Percentiles rank a stretch among this genome's conserved stretches.
These are phyloP conservation scores for Mortierella sp. DNA, from an alignment of 371 early-diverging fungal species.

Conservation along the genomic window DNA sequence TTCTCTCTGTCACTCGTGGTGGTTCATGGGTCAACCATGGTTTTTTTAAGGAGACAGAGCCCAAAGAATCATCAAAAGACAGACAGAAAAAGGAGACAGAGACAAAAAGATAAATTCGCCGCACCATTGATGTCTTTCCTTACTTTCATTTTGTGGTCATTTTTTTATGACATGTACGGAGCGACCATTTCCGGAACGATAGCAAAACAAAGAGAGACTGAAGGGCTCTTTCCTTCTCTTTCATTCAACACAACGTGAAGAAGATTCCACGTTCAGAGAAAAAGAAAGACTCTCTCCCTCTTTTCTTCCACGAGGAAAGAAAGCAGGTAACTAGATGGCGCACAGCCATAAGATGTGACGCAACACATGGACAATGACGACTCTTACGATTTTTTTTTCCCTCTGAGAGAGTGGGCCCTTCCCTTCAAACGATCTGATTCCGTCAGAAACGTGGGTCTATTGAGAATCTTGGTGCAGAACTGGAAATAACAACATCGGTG, in stretches of 20 bases:
- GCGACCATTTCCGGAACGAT: conserved; percentile 4
- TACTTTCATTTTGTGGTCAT: not conserved
- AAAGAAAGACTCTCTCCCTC: not conserved
- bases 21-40: not conserved
- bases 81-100: conserved; percentile 32
- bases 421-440: conserved; percentile 3
- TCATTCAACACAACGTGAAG: conserved; percentile 8
- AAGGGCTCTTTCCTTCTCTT: not conserved
- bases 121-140: not conserved
- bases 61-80: not conserved
- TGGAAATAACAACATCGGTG: not conserved
- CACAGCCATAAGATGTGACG: conserved; percentile 1
- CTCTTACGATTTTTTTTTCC: not conserved
- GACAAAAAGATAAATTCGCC: not conserved
- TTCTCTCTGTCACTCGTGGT: not conserved
- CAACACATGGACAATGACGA: not conserved
- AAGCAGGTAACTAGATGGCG: not conserved
- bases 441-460: conserved; percentile 9
- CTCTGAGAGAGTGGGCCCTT: not conserved
- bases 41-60: conserved; percentile 14
- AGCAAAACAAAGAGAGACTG: not conserved
- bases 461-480: conserved; percentile 24
- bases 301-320: not conserved
- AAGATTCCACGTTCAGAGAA: conserved; percentile 16
- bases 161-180: not conserved